These are phyloP conservation scores for Globisporangium yorkense DNA, from an alignment of 352 stramenopile species.

Conservation along the genomic window DNA sequence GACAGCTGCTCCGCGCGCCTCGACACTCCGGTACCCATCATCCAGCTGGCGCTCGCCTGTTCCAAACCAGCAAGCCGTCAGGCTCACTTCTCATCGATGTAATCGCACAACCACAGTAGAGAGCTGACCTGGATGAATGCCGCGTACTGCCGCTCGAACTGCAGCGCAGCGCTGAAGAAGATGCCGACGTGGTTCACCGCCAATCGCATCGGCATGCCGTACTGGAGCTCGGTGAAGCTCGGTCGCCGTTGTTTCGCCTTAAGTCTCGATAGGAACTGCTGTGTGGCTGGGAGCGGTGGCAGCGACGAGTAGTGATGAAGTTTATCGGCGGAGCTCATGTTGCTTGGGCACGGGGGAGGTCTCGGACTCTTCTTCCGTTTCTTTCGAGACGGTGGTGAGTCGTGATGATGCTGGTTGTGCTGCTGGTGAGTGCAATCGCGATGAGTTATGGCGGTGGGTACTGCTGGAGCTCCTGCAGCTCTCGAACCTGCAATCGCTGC, in stretches of 20 bases:
- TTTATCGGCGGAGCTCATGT: background rate
- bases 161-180: slow-evolving; percentile 43
- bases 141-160: slow-evolving; percentile 50
- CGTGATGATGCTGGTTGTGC: background rate
- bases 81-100: no score
- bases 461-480: background rate
- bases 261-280: slow-evolving; percentile 49
- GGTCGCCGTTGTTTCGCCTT: slow-evolving; percentile 46
- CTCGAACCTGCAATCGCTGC: background rate
- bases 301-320: slow-evolving; percentile 9
- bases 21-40: no score
- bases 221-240: slow-evolving; percentile 35
- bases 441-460: background rate
- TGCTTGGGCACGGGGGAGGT: background rate
- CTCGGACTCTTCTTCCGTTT: background rate
- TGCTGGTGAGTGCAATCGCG: background rate
- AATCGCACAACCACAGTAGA: no score
- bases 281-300: slow-evolving; percentile 42
- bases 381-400: background rate
- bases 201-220: slow-evolving; percentile 45
- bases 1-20: no score
- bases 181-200: slow-evolving; percentile 50
- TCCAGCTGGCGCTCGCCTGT: no score
- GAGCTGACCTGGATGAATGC: slow-evolving; percentile 44
- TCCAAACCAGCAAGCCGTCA: no score